Conservation (phyloP, 257 asterid genomes). For the Dorcoceras hygrometricum region DNA sequence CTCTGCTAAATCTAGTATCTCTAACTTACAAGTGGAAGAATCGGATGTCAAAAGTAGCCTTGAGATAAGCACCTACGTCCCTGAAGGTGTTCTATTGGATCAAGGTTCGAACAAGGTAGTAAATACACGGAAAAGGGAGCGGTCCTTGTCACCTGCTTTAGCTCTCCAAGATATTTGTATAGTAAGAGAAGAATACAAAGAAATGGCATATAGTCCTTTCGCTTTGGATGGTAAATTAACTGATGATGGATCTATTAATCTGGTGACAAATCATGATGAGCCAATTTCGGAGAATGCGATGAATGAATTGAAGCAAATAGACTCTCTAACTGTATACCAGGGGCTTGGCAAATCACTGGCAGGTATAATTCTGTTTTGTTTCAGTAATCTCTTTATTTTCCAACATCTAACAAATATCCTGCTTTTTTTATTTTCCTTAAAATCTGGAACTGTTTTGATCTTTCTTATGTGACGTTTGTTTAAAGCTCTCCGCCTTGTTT, state of each 20-base stretch:
- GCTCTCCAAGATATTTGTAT: constrained; percentile 20
- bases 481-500: not conserved
- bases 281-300: constrained; percentile 27
- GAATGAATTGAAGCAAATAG: constrained; percentile 28
- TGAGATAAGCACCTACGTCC: constrained; percentile 24
- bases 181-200: constrained; percentile 31
- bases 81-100: constrained; percentile 27
- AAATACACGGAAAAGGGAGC: constrained; percentile 17
- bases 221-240: constrained; percentile 25
- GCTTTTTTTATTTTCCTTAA: not conserved
- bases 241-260: constrained; percentile 27
- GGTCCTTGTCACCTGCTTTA: constrained; percentile 24
- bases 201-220: constrained; percentile 20
- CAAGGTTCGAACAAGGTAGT: constrained; percentile 21
- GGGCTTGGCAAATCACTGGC: constrained; percentile 34
- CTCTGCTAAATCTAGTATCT: constrained; percentile 20
- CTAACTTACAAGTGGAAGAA: constrained; percentile 28
- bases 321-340: constrained; percentile 23
- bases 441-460: not conserved
- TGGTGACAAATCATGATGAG: constrained; percentile 24
- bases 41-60: constrained; percentile 27
- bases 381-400: constrained; percentile 13
- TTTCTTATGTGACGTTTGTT: not conserved
- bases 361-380: constrained; percentile 39
- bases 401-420: not conserved